These are phyloP conservation scores for Asterella californica DNA, from an alignment of 225 moss, liverwort and hornwort genomes.

Conservation along the genomic window DNA sequence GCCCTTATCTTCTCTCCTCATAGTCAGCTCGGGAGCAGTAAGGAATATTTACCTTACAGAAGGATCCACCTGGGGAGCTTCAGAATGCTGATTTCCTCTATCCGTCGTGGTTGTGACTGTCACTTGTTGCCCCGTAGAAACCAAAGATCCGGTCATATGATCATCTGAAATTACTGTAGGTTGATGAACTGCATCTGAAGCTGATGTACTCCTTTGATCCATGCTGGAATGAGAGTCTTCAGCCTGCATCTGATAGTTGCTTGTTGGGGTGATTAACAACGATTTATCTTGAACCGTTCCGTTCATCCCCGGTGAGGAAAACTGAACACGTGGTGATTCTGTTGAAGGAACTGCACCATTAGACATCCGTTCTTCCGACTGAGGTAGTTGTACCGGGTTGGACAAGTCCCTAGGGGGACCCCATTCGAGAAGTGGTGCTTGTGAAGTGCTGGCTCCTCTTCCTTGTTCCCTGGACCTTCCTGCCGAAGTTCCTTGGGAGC, in stretches of 20 bases:
- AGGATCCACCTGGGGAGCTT: not conserved
- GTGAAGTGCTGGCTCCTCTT: slow-evolving; percentile 18
- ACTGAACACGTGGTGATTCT: slow-evolving; percentile 12
- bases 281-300: not conserved
- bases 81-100: not conserved
- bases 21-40: not conserved
- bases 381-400: not conserved
- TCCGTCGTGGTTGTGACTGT: not conserved
- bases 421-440: slow-evolving; percentile 6
- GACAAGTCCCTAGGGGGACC: not conserved
- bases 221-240: not conserved
- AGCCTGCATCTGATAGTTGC: not conserved
- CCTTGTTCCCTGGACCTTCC: slow-evolving; percentile 14
- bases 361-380: slow-evolving; percentile 10
- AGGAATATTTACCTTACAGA: not conserved
- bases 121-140: not conserved
- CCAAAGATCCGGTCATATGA: not conserved
- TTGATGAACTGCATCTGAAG: slow-evolving; percentile 24
- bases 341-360: slow-evolving; percentile 19
- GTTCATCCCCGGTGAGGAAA: not conserved
- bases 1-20: not conserved
- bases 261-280: not conserved
- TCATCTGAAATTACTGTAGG: not conserved
- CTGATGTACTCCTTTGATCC: slow-evolving; percentile 19
- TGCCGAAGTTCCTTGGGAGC: slow-evolving; percentile 1